Conservation (phyloP, 805 yeast genomes). For the Lipomyces chichibuensis region DNA sequence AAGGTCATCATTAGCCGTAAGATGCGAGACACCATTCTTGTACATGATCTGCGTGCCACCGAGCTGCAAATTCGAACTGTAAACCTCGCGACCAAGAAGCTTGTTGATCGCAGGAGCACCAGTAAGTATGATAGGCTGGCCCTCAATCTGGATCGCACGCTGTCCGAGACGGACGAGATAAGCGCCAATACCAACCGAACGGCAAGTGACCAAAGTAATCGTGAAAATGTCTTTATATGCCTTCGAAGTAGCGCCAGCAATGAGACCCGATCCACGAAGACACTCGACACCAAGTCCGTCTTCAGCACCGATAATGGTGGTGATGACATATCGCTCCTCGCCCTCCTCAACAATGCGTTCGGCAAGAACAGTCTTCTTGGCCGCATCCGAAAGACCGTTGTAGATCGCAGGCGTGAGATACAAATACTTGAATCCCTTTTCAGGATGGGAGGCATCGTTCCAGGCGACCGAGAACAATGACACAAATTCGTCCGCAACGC, state of each 20-base stretch:
- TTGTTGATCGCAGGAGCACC: constrained; percentile 99
- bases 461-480: constrained; percentile 90
- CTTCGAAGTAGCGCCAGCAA: constrained; percentile 97
- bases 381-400: constrained; percentile 52
- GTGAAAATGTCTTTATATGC: constrained; percentile 98
- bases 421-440: constrained; percentile 87
- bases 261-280: constrained; percentile 95
- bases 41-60: constrained; percentile 99
- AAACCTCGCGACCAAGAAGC: constrained; percentile 94
- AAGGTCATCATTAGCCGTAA: constrained; percentile 94
- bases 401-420: constrained; percentile 74
- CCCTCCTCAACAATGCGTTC: constrained; percentile 85
- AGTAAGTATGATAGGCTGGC: constrained; percentile 96
- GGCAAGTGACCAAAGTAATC: constrained; percentile 96
- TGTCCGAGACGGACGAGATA: constrained; percentile 97
- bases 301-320: constrained; percentile 86
- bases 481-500: constrained; percentile 93
- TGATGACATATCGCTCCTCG: constrained; percentile 77
- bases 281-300: constrained; percentile 99
- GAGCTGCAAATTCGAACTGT: constrained; percentile 92
- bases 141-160: constrained; percentile 98
- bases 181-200: constrained; percentile 99
- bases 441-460: constrained; percentile 74
- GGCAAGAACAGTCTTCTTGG: constrained; percentile 58
- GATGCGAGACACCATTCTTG: constrained; percentile 96